Evolutionary conservation across 371 early-diverging fungal species (phyloP), one percentile per base, ranked within the genome.

Genomic region (Thermomucor indicae-seudaticae): DNA sequence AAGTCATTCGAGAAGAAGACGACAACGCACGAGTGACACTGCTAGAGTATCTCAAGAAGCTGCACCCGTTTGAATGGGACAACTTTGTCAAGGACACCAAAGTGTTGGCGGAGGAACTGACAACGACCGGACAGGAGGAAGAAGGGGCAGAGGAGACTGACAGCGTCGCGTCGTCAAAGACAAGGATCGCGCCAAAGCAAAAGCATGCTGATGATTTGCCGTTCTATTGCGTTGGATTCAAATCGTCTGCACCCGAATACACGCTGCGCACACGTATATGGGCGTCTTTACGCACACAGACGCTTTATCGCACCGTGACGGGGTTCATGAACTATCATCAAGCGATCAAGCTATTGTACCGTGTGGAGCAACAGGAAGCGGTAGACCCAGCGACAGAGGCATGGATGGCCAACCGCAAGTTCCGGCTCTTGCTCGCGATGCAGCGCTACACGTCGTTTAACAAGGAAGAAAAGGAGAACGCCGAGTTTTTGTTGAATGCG

Each of bases 291-390:
- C 83, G 92, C 8, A 83, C 91, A 14, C 92, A 93, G 66, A 94
- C 94, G 0, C 66, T 94, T 49, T 93, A 86, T 54, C 86, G 93
- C 30, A 93, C 92, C 6, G 84, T 93, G 23, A 84, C 86, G 17
- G 93, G 94, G 0, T 90, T 92, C 47, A 91, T 91, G 92, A 91
- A 92, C 62, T 92, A 93, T 51, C 76, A 81, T 38, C 85, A 85
- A 51, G 91, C 92, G 0, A 79, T 93, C 63, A 85, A 88, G 60
- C 72, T 90, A 2, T 68, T 93, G 4, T 87, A 87, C 52, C 85
- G 88, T 7, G 81, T 90, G 28, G 93, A 93, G 58, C n/a, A n/a
- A n/a, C n/a, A n/a, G n/a, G n/a, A n/a, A n/a, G 14, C 32, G 7
- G 19, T 19, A 14, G 85, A 84, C 35, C 88, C 89, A 6, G 87